Evolutionary conservation across 257 asterid genomes (phyloP), one percentile per base, ranked within the genome.

Genomic region (Solanum neorickii): DNA sequence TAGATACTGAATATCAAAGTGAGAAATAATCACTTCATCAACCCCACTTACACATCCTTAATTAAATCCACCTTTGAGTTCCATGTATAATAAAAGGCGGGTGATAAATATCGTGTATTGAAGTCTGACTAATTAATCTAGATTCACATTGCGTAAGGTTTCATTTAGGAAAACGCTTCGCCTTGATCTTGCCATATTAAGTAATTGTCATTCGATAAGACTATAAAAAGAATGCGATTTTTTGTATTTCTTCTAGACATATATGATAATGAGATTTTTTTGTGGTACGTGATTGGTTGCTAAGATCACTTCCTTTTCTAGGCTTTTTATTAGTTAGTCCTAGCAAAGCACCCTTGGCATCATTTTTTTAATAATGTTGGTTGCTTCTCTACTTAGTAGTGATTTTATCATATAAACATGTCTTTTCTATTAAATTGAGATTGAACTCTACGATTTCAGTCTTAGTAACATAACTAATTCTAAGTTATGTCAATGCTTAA

Each of bases 101-200:
- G 2, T 52, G 4, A 18, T 52, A 10, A 15, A 52, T 52, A 18
- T 18, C 11, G 62, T 23, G 62, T 23, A 52, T 52, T 52, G 0
- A 52, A 52, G 4, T 52, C 0, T 0, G 1, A 52, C 23, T 52
- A 52, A 52, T 16, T 52, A 52, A 52, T 16, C 4, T 6, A 52
- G 0, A 52, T 52, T 52, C 11, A 4, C 1, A 18, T 52, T 0
- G n/a, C 62, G 2, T 52, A 52, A 52, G 11, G 0, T 18, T 52
- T 18, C n/a, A 52, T 52, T 52, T 6, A 23, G 11, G 62, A 0
- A 52, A 52, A 9, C 0, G 0, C 0, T 52, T 52, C n/a, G 0
- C 62, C 62, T 7, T 52, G 62, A 52, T 18, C 1, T 18, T 52
- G 23, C 1, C 23, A 52, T 18, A 52, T 52, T 52, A 18, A 6